Conservation (phyloP, 2,329 filamentous ascomycete species). For the Harringtonia lauricola region DNA sequence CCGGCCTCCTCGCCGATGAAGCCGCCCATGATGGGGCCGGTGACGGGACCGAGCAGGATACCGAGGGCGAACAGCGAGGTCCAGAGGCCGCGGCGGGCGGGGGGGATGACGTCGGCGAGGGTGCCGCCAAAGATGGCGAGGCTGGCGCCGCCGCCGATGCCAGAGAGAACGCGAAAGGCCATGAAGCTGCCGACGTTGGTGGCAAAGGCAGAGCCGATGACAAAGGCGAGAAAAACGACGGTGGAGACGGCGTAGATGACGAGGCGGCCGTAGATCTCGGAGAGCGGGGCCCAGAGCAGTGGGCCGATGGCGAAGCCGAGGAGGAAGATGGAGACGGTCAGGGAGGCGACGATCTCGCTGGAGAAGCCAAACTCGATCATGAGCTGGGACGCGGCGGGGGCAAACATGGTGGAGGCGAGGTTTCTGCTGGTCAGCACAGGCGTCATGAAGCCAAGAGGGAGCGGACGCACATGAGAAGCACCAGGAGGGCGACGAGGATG, state of each 20-base stretch:
- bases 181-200: too few species aligned
- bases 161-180: too few species aligned
- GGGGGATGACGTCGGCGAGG: constrained; percentile 51
- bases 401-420: constrained; percentile 41
- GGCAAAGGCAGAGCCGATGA: too few species aligned
- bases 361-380: constrained; percentile 48
- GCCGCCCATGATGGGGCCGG: constrained; percentile 31
- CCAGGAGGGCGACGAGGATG: too few species aligned
- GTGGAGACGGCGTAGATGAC: too few species aligned
- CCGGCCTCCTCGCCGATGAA: constrained; percentile 26
- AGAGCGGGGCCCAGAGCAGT: too few species aligned
- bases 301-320: constrained; percentile 29
- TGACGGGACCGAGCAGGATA: constrained; percentile 28
- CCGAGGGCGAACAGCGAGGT: constrained; percentile 35
- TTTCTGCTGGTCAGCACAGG: constrained; percentile 18
- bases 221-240: too few species aligned
- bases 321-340: constrained; percentile 42
- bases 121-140: constrained; percentile 45
- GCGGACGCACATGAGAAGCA: too few species aligned
- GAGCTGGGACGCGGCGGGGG: constrained; percentile 51
- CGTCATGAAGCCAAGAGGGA: background rate
- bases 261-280: too few species aligned
- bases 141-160: constrained; percentile 24
- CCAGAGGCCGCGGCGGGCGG: constrained; percentile 43
- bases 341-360: constrained; percentile 40